These are phyloP conservation scores for Diaporthe sp. DNA, from an alignment of 2,329 filamentous ascomycete species.

Conservation along the genomic window DNA sequence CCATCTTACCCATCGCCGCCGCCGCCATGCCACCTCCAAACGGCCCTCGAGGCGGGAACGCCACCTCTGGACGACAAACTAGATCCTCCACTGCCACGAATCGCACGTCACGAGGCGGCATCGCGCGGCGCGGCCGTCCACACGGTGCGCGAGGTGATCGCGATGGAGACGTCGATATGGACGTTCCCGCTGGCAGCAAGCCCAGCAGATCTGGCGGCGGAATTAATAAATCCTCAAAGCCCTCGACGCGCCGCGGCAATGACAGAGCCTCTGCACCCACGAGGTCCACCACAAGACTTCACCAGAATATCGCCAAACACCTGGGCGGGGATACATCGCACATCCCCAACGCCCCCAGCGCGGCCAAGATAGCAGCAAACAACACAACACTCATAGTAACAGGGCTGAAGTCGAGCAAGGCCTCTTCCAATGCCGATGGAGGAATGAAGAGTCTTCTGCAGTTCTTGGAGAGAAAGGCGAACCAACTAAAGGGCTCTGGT, in stretches of 20 bases:
- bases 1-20: background rate
- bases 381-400: conserved; percentile 62
- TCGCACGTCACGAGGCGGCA: conserved; percentile 56
- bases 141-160: conserved; percentile 56
- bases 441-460: conserved; percentile 73
- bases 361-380: conserved; percentile 45
- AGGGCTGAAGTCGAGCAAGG: conserved; percentile 78
- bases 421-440: conserved; percentile 73
- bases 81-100: conserved; percentile 30
- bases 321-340: conserved; percentile 48
- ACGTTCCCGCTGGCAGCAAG: conserved; percentile 41
- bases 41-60: conserved; percentile 37
- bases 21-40: conserved; percentile 46
- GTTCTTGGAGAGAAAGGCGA: conserved; percentile 79
- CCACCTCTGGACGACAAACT: conserved; percentile 38
- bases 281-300: conserved; percentile 39
- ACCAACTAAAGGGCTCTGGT: conserved; percentile 53
- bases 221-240: conserved; percentile 46
- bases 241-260: conserved; percentile 33
- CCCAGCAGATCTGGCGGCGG: conserved; percentile 46
- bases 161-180: conserved; percentile 74
- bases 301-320: conserved; percentile 45
- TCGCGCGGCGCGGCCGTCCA: conserved; percentile 61
- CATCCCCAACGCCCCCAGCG: conserved; percentile 42
- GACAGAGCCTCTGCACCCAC: conserved; percentile 39